phyloP scores from a whole-genome alignment of 2,329 filamentous ascomycete species.

The Dactylellina parvicollis region DNA sequence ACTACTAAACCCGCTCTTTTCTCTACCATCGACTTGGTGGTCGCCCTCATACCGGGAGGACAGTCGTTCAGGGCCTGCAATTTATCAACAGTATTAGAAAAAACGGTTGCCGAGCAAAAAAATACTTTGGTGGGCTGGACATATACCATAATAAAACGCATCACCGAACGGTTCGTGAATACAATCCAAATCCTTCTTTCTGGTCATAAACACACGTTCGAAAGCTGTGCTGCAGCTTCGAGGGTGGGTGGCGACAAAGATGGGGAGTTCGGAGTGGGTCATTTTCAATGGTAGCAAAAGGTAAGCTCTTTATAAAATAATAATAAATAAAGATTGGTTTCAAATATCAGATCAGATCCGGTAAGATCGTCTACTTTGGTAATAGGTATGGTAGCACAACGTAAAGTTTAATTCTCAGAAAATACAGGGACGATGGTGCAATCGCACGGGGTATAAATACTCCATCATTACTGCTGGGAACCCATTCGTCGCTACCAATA shows the following conservation, averaged over 20 bases:
- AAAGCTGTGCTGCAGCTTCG: slow-evolving; percentile 96
- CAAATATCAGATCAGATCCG: background rate
- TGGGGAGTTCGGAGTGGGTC: slow-evolving; percentile 65
- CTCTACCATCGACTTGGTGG: slow-evolving; percentile 62
- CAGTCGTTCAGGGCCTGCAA: slow-evolving; percentile 75
- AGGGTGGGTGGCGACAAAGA: slow-evolving; percentile 94
- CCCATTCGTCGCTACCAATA: background rate
- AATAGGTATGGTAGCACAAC: background rate
- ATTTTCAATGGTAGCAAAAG: background rate
- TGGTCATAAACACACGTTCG: slow-evolving; percentile 98
- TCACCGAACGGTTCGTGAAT: slow-evolving; percentile 97
- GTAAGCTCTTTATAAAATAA: background rate
- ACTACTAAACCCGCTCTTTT: slow-evolving; percentile 72
- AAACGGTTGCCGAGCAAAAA: background rate
- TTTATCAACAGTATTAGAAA: background rate
- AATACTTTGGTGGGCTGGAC: background rate
- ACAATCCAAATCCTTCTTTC: slow-evolving; percentile 80
- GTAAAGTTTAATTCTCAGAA: background rate
- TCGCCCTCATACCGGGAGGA: slow-evolving; percentile 81
- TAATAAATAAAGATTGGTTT: background rate
- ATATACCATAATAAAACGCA: slow-evolving; percentile 84
- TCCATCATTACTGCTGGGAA: background rate
- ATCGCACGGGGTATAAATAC: background rate
- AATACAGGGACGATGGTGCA: background rate
- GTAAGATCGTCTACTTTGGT: too few species aligned